A percentile compares a stretch with the other conserved stretches of the same genome.
phyloP scores from a whole-genome alignment of 2,329 filamentous ascomycete genomes.

The Xylariales sp. region DNA sequence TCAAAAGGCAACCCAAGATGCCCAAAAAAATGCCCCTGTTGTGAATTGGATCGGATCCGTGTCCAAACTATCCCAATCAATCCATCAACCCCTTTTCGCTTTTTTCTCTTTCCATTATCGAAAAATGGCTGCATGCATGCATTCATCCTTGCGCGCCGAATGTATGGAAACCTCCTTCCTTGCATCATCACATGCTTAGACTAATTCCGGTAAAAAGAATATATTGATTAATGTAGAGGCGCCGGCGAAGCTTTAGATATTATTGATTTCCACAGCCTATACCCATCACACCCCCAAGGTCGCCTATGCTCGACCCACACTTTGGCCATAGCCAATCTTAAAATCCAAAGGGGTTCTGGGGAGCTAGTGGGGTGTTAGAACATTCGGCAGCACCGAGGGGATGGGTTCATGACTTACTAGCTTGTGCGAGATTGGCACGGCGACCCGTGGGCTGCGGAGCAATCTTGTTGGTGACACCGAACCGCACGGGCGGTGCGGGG shows the following conservation, averaged over 20 bases:
- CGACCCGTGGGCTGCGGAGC: constrained; percentile 87
- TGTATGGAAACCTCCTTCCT: constrained; percentile 11
- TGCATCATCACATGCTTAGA: not conserved
- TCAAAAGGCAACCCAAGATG: too few species aligned
- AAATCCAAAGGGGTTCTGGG: constrained; percentile 67
- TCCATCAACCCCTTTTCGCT: not conserved
- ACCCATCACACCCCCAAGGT: constrained; percentile 1
- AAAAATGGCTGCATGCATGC: not conserved
- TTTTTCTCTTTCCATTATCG: not conserved
- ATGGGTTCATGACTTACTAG: constrained; percentile 77
- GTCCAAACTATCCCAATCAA: constrained; percentile 18
- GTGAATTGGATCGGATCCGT: constrained; percentile 23
- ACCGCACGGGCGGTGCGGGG: constrained; percentile 87
- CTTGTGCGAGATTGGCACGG: constrained; percentile 90
- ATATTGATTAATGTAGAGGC: not conserved
- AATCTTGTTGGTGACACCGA: constrained; percentile 84
- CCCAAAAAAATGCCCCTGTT: not conserved
- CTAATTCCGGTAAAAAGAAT: not conserved
- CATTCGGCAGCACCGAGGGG: constrained; percentile 24
- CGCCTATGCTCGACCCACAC: not conserved
- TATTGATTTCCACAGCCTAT: not conserved
- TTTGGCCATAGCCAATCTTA: constrained; percentile 32
- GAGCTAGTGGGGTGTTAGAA: constrained; percentile 53
- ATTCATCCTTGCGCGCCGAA: not conserved
- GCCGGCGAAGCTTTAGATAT: not conserved